These are phyloP conservation scores for Colletotrichum lentis DNA, from an alignment of 2,329 filamentous ascomycete genomes.

Conservation along the genomic window DNA sequence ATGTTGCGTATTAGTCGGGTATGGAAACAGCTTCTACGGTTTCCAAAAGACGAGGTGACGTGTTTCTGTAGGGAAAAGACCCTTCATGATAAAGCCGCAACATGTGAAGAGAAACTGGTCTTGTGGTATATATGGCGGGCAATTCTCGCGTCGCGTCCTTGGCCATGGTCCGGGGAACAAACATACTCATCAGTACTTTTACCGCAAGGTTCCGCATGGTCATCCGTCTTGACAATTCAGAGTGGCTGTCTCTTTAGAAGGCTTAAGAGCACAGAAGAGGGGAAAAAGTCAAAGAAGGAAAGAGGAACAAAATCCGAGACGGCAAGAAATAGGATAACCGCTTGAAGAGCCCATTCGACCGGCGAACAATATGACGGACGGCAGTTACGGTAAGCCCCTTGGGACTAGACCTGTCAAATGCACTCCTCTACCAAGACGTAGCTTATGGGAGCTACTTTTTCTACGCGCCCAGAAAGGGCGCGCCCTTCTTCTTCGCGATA, in stretches of 20 bases:
- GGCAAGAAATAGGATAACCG: background rate
- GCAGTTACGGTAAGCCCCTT: constrained; percentile 44
- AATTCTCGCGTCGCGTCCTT: background rate
- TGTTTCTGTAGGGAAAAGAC: background rate
- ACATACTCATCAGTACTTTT: background rate
- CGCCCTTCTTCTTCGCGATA: constrained; percentile 56
- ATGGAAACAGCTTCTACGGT: background rate
- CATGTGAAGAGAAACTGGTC: too few relatives aligned
- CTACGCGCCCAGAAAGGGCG: constrained; percentile 58
- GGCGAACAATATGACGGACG: constrained; percentile 44
- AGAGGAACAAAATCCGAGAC: background rate
- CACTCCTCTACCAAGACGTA: constrained; percentile 36
- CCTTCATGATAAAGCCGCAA: background rate
- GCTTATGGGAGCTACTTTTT: constrained; percentile 56
- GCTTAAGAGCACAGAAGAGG: too few relatives aligned
- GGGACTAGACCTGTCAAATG: background rate
- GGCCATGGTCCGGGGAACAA: too few relatives aligned
- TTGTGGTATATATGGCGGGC: background rate
- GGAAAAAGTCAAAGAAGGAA: too few relatives aligned
- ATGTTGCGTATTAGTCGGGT: constrained; percentile 41
- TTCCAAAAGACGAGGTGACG: background rate
- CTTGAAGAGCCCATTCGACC: too few relatives aligned
- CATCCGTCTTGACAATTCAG: background rate
- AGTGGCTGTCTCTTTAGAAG: background rate
- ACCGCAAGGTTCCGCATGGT: background rate